Evolutionary conservation across 179 eudicot genomes (phyloP).

Genomic region (Vitellaria paradoxa): DNA sequence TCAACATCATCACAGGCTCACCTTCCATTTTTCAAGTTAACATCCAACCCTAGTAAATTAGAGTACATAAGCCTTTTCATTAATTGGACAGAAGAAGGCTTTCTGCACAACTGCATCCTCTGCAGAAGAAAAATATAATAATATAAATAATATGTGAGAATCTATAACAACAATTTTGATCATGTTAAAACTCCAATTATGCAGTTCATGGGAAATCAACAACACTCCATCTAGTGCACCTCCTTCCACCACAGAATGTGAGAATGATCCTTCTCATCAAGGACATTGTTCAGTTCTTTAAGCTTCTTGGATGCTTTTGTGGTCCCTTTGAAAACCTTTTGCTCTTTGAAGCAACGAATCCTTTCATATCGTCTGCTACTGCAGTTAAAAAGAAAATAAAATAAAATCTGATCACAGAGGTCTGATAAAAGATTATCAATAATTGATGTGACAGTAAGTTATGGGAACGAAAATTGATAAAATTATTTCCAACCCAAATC

Average conservation of each 20-base stretch:
- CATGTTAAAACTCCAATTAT: slow-evolving; percentile 1
- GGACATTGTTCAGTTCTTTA: slow-evolving; percentile 40
- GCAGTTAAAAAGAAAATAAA: slow-evolving; percentile 4
- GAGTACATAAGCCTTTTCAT: slow-evolving; percentile 68
- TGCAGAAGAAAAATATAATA: slow-evolving; percentile 31
- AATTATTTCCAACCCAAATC: neutral
- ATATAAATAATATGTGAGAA: neutral
- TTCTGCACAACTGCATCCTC: slow-evolving; percentile 69
- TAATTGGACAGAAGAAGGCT: slow-evolving; percentile 77
- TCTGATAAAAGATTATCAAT: neutral
- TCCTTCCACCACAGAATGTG: slow-evolving; percentile 96
- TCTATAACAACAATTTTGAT: neutral
- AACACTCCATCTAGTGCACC: slow-evolving; percentile 38
- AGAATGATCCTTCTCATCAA: slow-evolving; percentile 58
- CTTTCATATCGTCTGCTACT: slow-evolving; percentile 34
- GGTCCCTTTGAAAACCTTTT: slow-evolving; percentile 38
- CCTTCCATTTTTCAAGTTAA: slow-evolving; percentile 83
- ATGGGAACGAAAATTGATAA: neutral
- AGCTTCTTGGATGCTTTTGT: slow-evolving; percentile 44
- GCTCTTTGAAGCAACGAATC: slow-evolving; percentile 46
- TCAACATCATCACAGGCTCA: slow-evolving; percentile 22
- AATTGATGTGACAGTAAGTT: neutral
- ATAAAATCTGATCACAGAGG: neutral
- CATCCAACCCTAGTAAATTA: slow-evolving; percentile 86
- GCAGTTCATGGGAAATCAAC: slow-evolving; percentile 9